Base-by-base conservation (phyloP, 768 basidiomycete species). In the Hygrophorus pudorinus region DNA sequence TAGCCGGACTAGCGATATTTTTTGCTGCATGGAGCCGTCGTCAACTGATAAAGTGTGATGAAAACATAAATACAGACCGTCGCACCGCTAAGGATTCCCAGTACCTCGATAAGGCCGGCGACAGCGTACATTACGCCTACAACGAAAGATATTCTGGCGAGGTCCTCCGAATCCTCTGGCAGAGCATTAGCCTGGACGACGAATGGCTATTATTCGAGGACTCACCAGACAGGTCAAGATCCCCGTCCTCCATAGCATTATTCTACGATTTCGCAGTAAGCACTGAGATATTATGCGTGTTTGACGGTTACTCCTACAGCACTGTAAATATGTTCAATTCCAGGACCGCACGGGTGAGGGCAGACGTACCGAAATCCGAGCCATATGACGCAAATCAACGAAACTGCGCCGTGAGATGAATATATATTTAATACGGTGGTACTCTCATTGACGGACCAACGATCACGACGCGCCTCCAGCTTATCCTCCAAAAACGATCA, bases 391-490 rank as follows among this genome's bases (percentile, higher is more conserved):
- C 28, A 8, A 5, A 44, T 11, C 9, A 34, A 16, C 16, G 43
- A 20, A 27, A 44, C 43, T 44, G 24, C 12, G n/a, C n/a, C 13
- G 31, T 21, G 20, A 12, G 33, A 28, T n/a, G 16, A 29, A 2
- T 28, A 10, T 24, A 28, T 5, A 41, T 41, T 11, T 17, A 11
- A 20, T 21, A 28, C n/a, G 40, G 12, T 24, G 12, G 27, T 29
- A 36, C 16, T 24, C 24, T 24, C 7, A 24, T 24, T 24, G 24
- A 28, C 43, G 21, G 14, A 44, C 43, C 12, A 29, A 16, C 34
- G 9, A 44, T 44, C 35, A 44, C 33, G 12, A 24, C 31, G n/a
- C 43, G 34, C 30, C 28, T 44, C 43, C 43, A 44, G 17, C 37
- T 34, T 24, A 9, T 44, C 21, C 32, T 35, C 37, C 21, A 21